These are phyloP conservation scores for Cercophora sp. DNA, from an alignment of 495 filamentous ascomycete genomes.

Conservation along the genomic window DNA sequence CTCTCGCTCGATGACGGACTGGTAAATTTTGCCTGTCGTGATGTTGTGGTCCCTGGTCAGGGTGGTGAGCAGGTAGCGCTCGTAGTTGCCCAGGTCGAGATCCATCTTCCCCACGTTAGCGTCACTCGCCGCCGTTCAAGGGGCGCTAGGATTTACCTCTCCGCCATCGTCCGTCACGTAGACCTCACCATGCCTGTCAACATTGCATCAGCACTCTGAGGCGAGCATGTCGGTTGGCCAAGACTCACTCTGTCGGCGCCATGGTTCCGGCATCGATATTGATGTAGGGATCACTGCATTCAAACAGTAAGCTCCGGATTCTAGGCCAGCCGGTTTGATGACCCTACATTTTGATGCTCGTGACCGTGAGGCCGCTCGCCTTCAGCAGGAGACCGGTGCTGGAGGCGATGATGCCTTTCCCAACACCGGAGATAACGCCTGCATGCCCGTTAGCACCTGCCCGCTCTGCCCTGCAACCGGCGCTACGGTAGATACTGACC, in stretches of 20 bases:
- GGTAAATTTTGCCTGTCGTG: constrained; percentile 93
- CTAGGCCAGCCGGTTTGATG: too few species aligned
- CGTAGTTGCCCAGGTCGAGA: constrained; percentile 95
- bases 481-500: constrained; percentile 29
- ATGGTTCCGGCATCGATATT: constrained; percentile 75
- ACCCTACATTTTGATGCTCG: constrained; percentile 23
- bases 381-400: constrained; percentile 58
- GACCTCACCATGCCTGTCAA: constrained; percentile 33
- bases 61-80: constrained; percentile 49
- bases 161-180: constrained; percentile 37
- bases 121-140: too few species aligned
- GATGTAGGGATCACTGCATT: constrained; percentile 81
- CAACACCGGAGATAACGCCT: constrained; percentile 22
- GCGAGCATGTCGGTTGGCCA: not conserved
- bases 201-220: not conserved
- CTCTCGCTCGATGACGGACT: constrained; percentile 61
- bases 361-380: constrained; percentile 67
- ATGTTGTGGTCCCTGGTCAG: constrained; percentile 61
- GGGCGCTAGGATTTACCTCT: too few species aligned
- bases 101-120: constrained; percentile 53
- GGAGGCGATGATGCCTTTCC: constrained; percentile 32
- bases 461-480: not conserved
- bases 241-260: constrained; percentile 67
- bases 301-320: too few species aligned
- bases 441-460: not conserved